Base-by-base conservation (phyloP, 1,284 basidiomycete genomes). In the Xanthoconium separans region DNA sequence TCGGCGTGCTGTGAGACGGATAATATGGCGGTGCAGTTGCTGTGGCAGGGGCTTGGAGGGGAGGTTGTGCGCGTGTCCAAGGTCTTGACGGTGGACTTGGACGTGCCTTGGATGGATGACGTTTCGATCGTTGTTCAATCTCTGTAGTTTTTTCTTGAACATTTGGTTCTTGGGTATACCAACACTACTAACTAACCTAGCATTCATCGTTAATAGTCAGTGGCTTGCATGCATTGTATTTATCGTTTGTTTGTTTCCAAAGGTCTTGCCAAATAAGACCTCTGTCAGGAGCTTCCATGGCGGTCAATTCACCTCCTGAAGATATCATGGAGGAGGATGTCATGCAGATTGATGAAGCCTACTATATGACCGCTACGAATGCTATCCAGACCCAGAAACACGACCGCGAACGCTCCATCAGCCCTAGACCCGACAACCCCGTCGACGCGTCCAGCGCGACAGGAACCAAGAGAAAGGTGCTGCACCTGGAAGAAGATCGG, bases 101-200 rank as follows among this genome's bases (percentile, higher is more conserved):
- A 83, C 46, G 71, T 70, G 27, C 77, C 80, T 9, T 89, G 86
- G 85, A 76, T 88, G 58, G 86, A 89, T 59, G 86, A 89, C 67
- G 83, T 85, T 11, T 76, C 84, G 12, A 80, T 89, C 53, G 73
- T 88, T 56, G 85, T 88, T 41, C 81, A 84, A 58, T 78, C 75
- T 24, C 63, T 83, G 36, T 84, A 65, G 31, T 24, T 27, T 27
- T 27, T 27, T 27, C 7, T 27, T 27, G 42, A 30, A 39, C 39
- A 24, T 36, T 6, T 20, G 12, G 34, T 27, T 41, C 10, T 52
- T 13, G 27, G 24, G 13, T 37, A 44, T 44, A 52, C 15, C 30
- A 44, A 44, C 43, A 52, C 15, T 27, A 44, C 33, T 24, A 47
- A 44, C 39, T 62, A 56, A 27, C 34, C 43, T 61, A 55, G 41